Base-by-base conservation (phyloP, 805 yeast genomes). In the Tetrapisispora phaffii region DNA sequence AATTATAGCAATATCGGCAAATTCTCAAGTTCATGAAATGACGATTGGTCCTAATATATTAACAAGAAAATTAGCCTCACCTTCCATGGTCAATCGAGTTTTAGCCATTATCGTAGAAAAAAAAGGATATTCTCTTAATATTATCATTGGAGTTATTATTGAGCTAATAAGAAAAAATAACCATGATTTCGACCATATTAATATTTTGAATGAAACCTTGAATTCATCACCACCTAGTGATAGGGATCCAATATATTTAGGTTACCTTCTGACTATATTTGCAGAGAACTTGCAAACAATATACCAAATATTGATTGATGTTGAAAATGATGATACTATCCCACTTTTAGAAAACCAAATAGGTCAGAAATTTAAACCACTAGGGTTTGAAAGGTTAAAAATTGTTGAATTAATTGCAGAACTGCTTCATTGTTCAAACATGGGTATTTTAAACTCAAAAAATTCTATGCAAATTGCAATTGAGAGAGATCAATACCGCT, bases 91-190 rank as follows among this genome's bases (percentile, higher is more conserved):
- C 21, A 68, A 74, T 32, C 70, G 74, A 39, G 72, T 93, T 51
- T 79, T 90, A 19, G 65, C 76, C 31, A 80, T 85, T 46, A 89
- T 93, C 73, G 70, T 87, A 46, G 46, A 55, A 7, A 60, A 71
- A 52, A 77, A 81, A 44, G 94, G 95, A 21, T 78, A 82, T 43
- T 96, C 96, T 0, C 70, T 93, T 44, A 82, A 89, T 33, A 86
- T 87, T 47, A 89, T 94, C 42, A 97, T 93, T 10, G 89, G 96
- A 5, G 85, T 93, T 19, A 79, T 93, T 13, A 90, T 93, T 50
- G 98, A 93, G 63, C 74, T 93, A 36, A 93, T 93, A 48, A 75
- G 98, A 55, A 93, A 93, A 59, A 93, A 93, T 60, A 93, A 93
- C 60, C 86, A 96, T 0, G 98, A 93, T 64, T 93, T 90, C 65